A percentile compares a stretch with the other conserved stretches of the same genome.
Conservation (phyloP, 139 green algal species). For the Chlorella sp. region DNA sequence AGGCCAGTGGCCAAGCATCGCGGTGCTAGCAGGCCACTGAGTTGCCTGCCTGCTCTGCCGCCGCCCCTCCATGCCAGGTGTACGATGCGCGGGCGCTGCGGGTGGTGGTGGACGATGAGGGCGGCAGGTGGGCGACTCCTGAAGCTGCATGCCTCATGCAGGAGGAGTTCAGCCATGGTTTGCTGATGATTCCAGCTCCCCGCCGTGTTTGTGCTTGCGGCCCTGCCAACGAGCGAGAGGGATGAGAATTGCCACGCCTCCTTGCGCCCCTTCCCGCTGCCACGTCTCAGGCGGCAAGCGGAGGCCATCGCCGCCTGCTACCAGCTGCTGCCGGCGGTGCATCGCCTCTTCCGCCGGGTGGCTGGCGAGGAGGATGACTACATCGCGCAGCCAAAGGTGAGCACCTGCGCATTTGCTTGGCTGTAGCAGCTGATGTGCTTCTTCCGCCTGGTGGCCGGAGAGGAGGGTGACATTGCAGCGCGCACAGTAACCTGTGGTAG, state of each 20-base stretch:
- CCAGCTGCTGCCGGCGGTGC: conserved; percentile 77
- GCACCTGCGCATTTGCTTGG: too few species aligned
- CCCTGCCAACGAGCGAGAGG: too few species aligned
- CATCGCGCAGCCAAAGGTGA: conserved; percentile 84
- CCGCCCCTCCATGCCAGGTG: conserved; percentile 55
- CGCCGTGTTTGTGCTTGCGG: not conserved
- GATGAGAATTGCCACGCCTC: too few species aligned
- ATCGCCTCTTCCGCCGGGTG: conserved; percentile 85
- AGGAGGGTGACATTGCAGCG: too few species aligned
- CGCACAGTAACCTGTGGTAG: too few species aligned
- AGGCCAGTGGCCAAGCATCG: too few species aligned
- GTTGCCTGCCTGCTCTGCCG: not conserved
- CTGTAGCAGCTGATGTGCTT: too few species aligned
- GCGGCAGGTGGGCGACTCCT: conserved; percentile 30
- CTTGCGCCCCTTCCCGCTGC: not conserved
- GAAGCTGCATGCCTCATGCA: not conserved
- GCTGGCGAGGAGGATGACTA: conserved; percentile 88
- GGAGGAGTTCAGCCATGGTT: not conserved
- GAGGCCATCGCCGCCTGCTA: conserved; percentile 78
- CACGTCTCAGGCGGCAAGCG: not conserved
- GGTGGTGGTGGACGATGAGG: conserved; percentile 89
- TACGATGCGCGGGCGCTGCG: conserved; percentile 91
- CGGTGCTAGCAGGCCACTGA: not conserved
- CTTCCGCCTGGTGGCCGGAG: too few species aligned
- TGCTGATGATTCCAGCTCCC: not conserved